These are phyloP conservation scores for Phytophthora foliorum DNA, from an alignment of 352 stramenopile genomes.

Conservation along the genomic window DNA sequence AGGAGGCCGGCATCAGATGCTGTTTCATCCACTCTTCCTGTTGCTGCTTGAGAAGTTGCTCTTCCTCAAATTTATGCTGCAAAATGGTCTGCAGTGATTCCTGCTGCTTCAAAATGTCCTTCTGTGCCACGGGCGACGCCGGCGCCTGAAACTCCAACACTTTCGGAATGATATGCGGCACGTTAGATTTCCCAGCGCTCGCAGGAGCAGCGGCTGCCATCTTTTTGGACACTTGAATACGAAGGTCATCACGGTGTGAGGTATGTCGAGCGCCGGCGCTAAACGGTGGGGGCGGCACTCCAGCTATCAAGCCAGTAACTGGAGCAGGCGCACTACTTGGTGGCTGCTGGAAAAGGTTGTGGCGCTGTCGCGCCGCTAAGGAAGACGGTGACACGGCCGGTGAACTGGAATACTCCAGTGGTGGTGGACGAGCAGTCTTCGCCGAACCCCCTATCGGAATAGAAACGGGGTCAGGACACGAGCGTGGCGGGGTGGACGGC, in stretches of 20 bases:
- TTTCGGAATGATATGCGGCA: slow-evolving; percentile 10
- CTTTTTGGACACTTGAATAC: slow-evolving; percentile 85
- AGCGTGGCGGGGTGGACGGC: slow-evolving; percentile 15
- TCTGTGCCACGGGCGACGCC: slow-evolving; percentile 70
- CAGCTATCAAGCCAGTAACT: slow-evolving; percentile 3
- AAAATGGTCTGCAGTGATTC: slow-evolving; percentile 70
- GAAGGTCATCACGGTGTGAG: slow-evolving; percentile 64
- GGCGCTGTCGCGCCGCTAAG: slow-evolving; percentile 30
- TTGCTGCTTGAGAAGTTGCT: slow-evolving; percentile 75
- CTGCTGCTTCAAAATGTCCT: slow-evolving; percentile 69
- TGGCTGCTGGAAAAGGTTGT: slow-evolving; percentile 35
- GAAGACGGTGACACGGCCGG: slow-evolving; percentile 40
- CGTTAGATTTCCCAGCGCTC: slow-evolving; percentile 3
- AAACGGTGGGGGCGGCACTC: slow-evolving; percentile 22
- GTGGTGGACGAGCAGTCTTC: slow-evolving; percentile 27
- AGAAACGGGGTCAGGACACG: slow-evolving; percentile 10
- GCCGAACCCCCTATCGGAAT: background rate
- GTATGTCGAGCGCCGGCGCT: slow-evolving; percentile 20
- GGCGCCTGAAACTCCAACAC: slow-evolving; percentile 56
- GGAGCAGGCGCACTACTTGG: slow-evolving; percentile 16
- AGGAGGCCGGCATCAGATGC: slow-evolving; percentile 34
- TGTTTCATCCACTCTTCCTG: slow-evolving; percentile 80
- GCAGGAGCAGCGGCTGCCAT: slow-evolving; percentile 61
- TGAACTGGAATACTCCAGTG: slow-evolving; percentile 46
- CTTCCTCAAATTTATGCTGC: slow-evolving; percentile 68